These are phyloP conservation scores for Lactarius quietus DNA, from an alignment of 768 basidiomycete genomes.

Conservation along the genomic window DNA sequence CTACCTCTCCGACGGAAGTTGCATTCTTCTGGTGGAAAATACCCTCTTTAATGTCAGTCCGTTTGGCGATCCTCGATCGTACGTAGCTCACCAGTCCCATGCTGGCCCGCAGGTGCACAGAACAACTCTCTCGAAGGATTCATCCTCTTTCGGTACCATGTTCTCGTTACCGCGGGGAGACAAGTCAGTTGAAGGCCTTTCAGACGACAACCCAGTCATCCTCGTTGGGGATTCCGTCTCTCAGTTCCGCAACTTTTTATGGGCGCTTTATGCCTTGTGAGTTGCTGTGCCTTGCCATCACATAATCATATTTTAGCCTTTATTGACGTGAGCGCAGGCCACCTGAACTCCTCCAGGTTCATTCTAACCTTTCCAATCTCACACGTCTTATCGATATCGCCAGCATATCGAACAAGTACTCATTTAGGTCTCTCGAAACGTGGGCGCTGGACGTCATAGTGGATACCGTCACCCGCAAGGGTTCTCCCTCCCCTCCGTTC, in stretches of 20 bases:
- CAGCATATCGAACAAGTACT: slow-evolving; percentile 66
- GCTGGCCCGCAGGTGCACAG: slow-evolving; percentile 21
- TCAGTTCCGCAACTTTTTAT: slow-evolving; percentile 72
- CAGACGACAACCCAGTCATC: slow-evolving; percentile 62
- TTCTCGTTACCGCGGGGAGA: slow-evolving; percentile 64
- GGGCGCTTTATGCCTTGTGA: slow-evolving; percentile 74
- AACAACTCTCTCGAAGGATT: slow-evolving; percentile 49
- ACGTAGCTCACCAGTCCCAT: not conserved
- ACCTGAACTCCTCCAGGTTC: slow-evolving; percentile 51
- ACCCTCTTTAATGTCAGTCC: slow-evolving; percentile 24
- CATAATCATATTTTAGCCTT: not conserved
- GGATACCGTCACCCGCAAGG: slow-evolving; percentile 57
- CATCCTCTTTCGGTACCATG: slow-evolving; percentile 61
- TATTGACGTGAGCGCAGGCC: slow-evolving; percentile 42
- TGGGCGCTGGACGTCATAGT: slow-evolving; percentile 76
- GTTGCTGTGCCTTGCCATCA: slow-evolving; percentile 28
- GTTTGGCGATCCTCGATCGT: not conserved
- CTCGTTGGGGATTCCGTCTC: slow-evolving; percentile 57
- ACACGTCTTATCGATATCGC: slow-evolving; percentile 58
- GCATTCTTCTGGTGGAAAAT: slow-evolving; percentile 25
- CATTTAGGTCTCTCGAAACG: slow-evolving; percentile 67
- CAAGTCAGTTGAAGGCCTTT: slow-evolving; percentile 49
- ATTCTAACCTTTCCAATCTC: slow-evolving; percentile 49
- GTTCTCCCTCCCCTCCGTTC: slow-evolving; percentile 47
- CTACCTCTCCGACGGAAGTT: slow-evolving; percentile 26